Conservation (phyloP, 139 green algal genomes). For the Trebouxia sp. region DNA sequence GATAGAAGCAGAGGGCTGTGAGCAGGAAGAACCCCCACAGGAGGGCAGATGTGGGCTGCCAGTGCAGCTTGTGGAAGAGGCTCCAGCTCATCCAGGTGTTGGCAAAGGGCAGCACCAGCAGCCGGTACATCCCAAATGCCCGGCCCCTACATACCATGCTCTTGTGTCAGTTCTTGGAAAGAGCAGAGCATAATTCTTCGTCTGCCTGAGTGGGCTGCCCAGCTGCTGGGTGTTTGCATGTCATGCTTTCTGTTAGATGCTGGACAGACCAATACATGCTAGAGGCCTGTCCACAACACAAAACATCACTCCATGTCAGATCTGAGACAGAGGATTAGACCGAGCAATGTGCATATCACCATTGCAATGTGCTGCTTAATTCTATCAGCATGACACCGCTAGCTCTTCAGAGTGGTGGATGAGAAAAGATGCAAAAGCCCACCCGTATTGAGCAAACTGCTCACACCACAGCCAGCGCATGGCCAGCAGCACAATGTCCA, state of each 20-base stretch:
- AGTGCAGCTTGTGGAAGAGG: constrained; percentile 55
- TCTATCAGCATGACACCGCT: neutral
- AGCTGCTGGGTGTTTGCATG: no score
- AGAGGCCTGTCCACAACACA: no score
- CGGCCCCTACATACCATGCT: no score
- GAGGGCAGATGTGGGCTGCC: constrained; percentile 32
- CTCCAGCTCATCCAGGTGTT: constrained; percentile 70
- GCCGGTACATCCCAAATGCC: constrained; percentile 57
- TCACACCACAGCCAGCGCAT: constrained; percentile 62
- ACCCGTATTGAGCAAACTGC: neutral
- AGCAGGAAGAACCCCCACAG: neutral
- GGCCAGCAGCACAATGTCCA: constrained; percentile 61
- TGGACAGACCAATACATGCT: no score
- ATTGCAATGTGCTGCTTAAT: neutral
- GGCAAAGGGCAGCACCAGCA: constrained; percentile 59
- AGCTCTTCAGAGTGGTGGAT: neutral
- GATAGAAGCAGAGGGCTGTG: constrained; percentile 44
- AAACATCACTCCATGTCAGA: no score
- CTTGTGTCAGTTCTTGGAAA: neutral
- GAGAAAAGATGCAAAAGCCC: neutral
- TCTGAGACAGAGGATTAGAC: no score
- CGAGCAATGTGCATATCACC: no score
- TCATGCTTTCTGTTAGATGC: no score
- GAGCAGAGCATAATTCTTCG: neutral
- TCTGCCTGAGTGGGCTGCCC: no score